A percentile compares a stretch with the other conserved stretches of the same genome.
These are phyloP conservation scores for Aspergillus hortae DNA, from an alignment of 2,329 filamentous ascomycete genomes.

Conservation along the genomic window DNA sequence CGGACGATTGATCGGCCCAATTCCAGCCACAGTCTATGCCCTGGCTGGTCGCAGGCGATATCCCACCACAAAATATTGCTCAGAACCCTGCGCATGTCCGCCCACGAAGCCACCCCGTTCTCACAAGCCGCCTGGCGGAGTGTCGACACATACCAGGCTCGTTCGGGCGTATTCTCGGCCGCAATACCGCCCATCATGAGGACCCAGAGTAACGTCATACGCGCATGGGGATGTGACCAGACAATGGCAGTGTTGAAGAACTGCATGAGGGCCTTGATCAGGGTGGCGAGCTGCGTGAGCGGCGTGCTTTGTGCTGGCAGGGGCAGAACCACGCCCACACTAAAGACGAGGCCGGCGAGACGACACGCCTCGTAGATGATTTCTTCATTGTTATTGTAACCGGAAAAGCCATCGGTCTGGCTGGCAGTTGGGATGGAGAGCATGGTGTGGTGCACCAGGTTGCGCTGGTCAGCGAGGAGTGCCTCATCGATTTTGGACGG, in stretches of 20 bases:
- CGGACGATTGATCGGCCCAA: conserved; percentile 5
- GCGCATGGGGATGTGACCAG: conserved; percentile 25
- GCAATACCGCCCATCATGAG: conserved; percentile 38
- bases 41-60: conserved; percentile 30
- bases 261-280: conserved; percentile 24
- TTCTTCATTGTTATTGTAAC: conserved; percentile 18
- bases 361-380: conserved; percentile 34
- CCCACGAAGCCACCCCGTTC: conserved; percentile 23
- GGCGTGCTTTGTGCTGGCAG: conserved; percentile 37
- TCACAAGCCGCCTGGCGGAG: conserved; percentile 19
- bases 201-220: conserved; percentile 33
- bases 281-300: conserved; percentile 25
- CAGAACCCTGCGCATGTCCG: conserved; percentile 22
- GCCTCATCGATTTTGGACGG: conserved; percentile 17
- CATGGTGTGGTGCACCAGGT: conserved; percentile 36
- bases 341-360: conserved; percentile 34
- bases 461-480: conserved; percentile 35
- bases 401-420: conserved; percentile 15
- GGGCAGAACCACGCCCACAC: conserved; percentile 38
- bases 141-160: conserved; percentile 31
- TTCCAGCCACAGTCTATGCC: conserved; percentile 27
- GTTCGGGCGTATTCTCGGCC: conserved; percentile 26
- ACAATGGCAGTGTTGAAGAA: conserved; percentile 15
- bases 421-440: conserved; percentile 27
- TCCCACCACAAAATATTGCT: conserved; percentile 34